Evolutionary conservation across 768 basidiomycete genomes (phyloP), one percentile per base, ranked within the genome.

Genomic region (Podaxis sp.): DNA sequence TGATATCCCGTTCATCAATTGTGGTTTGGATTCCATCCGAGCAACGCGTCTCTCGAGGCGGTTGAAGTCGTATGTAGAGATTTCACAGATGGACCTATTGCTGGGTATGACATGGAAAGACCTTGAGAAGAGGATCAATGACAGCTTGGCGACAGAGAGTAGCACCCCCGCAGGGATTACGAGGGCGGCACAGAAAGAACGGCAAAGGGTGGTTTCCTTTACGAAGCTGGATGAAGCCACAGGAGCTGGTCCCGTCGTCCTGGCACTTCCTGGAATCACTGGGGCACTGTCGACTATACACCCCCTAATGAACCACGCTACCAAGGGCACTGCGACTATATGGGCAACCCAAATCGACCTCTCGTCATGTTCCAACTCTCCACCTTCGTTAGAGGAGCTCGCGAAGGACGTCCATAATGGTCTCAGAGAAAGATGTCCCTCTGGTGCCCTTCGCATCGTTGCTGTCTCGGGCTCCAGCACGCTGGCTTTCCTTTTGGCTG

Each of bases 21-120:
- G 79, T 46, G 79, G 78, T 4, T 65, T 78, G n/a, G 78, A 79
- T 64, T 79, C 78, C 0, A 69, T 78, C 3, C 68, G 73, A 7
- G 77, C 78, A 10, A 72, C 72, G 5, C 68, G 71, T 18, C 63
- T 77, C 16, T 72, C 77, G 3, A 69, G 68, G 54, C 68, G 69
- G 1, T 69, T 79, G 40, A 68, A 69, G 7, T 65, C 71, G 0
- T 65, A 66, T 28, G 63, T 75, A 16, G 53, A 66, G 27, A 63
- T 74, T 36, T 69, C 74, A 2, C 76, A 77, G 58, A 65, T 77
- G 54, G 76, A 77, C 59, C 67, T 77, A 4, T 64, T 77, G 10
- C n/a, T 56, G 23, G 55, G 55, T 27, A 56, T 46, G 55, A 44
- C 55, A 16, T 56, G 55, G 55, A 56, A 40, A 32, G 28, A 25